These are phyloP conservation scores for Backusella sp. DNA, from an alignment of 192 early-diverging fungal genomes.

Conservation along the genomic window DNA sequence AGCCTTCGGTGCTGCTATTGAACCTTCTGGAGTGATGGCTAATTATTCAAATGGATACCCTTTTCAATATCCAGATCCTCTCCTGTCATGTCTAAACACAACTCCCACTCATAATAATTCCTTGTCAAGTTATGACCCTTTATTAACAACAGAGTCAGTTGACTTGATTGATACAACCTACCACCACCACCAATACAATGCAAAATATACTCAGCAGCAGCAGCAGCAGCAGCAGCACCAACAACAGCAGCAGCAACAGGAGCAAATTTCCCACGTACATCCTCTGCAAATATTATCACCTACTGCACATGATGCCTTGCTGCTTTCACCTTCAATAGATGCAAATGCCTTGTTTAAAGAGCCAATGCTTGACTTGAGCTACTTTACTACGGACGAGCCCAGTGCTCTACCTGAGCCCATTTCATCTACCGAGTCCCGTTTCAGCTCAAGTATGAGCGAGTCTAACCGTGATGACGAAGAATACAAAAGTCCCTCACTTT, in stretches of 20 bases:
- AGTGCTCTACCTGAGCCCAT: not conserved
- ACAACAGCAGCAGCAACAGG: not conserved
- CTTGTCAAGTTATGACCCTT: not conserved
- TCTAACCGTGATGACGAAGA: conserved; percentile 1
- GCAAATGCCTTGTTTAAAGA: not conserved
- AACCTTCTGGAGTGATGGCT: conserved; percentile 1
- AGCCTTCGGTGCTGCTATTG: not conserved
- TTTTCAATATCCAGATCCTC: conserved; percentile 3
- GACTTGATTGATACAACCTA: conserved; percentile 1
- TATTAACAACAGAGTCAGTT: not conserved
- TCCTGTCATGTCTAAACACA: not conserved
- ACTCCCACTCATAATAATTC: not conserved
- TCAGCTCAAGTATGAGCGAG: conserved; percentile 3
- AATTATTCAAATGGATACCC: conserved; percentile 6
- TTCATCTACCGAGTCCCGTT: not conserved
- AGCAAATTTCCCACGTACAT: conserved; percentile 10
- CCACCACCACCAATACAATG: not conserved
- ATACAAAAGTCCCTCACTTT: conserved; percentile 8
- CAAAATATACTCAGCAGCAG: not conserved
- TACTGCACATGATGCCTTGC: not conserved
- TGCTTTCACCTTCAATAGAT: conserved; percentile 3
- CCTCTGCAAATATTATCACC: conserved; percentile 14
- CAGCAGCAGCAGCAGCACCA: not conserved
- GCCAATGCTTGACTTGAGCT: not conserved
- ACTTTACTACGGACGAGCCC: not conserved